Evolutionary conservation across 352 stramenopile species (phyloP), one percentile per base, ranked within the genome.

Genomic region (Globisporangium cylindrosporum): DNA sequence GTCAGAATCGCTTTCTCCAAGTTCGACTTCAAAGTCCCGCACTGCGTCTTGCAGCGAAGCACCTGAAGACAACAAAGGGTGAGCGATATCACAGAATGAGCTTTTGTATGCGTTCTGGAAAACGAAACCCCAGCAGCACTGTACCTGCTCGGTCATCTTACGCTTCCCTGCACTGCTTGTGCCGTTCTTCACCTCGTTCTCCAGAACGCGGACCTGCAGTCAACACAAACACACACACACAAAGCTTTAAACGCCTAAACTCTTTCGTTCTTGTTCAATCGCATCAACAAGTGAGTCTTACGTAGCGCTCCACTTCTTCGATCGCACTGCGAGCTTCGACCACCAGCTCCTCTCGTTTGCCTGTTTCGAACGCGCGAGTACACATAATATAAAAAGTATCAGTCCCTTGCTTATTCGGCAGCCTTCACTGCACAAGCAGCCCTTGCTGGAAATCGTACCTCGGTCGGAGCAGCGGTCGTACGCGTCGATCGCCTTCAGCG

Each of bases 241-340:
- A 51, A 22, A 22, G 1, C 14, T 25, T 60, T 8, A 46, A 25
- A 22, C 41, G 4, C 41, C 41, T 20, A 1, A 5, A 49, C 15
- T 49, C 15, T 48, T 49, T 49, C 41, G 41, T 5, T 8, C 12
- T 49, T 20, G 14, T n/a, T 49, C 14, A 49, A n/a, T n/a, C 15
- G 8, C 14, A 49, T 51, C 8, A 12, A 36, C 24, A 58, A 5
- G 10, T 1, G 43, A 5, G 3, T 60, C 38, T 27, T 73, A 90
- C 84, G 62, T 90, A 92, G 75, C 84, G 84, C 59, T 92, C 84
- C n/a, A 87, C 84, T 87, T 92, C 84, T 34, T 84, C 81, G 22
- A 90, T 73, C 41, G 71, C 74, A 46, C 54, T 79, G 59, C 78
- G 81, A 4, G 81, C 81, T 20, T 76, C 65, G 22, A 87, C 74